Evolutionary conservation across 2,329 filamentous ascomycete genomes (phyloP), one percentile per base, ranked within the genome.

Genomic region (Exophiala sp.): DNA sequence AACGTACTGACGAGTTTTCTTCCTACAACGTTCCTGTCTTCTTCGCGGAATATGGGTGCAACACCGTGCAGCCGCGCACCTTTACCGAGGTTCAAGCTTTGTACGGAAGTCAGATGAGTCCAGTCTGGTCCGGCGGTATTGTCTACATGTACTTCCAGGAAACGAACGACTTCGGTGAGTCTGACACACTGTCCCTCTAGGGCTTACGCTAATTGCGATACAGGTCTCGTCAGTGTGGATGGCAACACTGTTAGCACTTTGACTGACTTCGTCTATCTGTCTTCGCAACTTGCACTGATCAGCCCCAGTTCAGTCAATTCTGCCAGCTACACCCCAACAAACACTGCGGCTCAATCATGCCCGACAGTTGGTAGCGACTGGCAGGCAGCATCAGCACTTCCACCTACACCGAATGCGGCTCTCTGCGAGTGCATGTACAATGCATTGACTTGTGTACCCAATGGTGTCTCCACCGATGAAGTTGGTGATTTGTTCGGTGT

Each of bases 101-200:
- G 8, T 99, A 88, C 75, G 84, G 86, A 49, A 69, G 78, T 55
- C 69, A 91, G 57, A 99, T 99, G 94, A 88, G 84, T 24, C 72
- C 74, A 8, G 89, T 96, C 67, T 94, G 94, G 84, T 95, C 89
- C 52, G 94, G 94, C 65, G 94, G 92, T 74, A 96, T 99, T 63
- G 91, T 97, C 70, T 99, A 97, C 82, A 95, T 96, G 90, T 99
- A 94, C 79, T 92, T 91, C 77, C 81, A 96, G 77, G 91, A 96
- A 72, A 77, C 71, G 56, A 97, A 97, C 77, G 78, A 96, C 70
- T 99, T 89, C 68, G 94, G 88, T 81, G 73, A 63, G 77, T 65
- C 33, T 43, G 29, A 41, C 8, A 35, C 38, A 47, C 41, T 32
- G 9, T 40, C 7, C 3, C 10, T n/a, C 16, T 34, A 43, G 59